Evolutionary conservation across 2,329 filamentous ascomycete genomes (phyloP).

Genomic region (Verticillium nonalfalfae): DNA sequence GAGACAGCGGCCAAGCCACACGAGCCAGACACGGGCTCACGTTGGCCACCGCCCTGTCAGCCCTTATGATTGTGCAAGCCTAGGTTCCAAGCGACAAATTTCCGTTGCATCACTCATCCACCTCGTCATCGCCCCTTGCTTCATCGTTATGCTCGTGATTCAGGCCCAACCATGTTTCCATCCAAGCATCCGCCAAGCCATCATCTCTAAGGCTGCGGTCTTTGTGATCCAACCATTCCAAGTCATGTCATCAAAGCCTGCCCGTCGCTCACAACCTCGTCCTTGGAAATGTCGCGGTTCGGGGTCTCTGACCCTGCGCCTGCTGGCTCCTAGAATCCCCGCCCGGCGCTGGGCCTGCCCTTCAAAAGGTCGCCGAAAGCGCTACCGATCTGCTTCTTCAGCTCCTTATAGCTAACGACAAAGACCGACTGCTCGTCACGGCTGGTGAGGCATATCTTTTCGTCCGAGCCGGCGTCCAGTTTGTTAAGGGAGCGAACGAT

Average conservation of each 20-base stretch:
- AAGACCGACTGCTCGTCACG: conserved; percentile 87
- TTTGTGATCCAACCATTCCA: neutral
- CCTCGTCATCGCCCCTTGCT: neutral
- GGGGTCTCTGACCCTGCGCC: neutral
- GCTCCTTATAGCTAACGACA: conserved; percentile 82
- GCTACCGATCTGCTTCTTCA: conserved; percentile 59
- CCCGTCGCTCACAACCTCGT: neutral
- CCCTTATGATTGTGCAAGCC: neutral
- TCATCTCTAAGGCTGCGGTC: neutral
- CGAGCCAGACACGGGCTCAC: neutral
- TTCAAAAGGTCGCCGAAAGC: conserved; percentile 55
- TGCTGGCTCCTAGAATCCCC: conserved; percentile 19
- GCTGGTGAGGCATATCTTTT: conserved; percentile 79
- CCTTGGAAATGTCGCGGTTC: neutral
- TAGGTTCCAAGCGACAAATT: neutral
- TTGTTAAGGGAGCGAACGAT: conserved; percentile 85
- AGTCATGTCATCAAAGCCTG: neutral
- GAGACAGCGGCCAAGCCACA: neutral
- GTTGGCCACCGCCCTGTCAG: neutral
- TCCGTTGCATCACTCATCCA: neutral
- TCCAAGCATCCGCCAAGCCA: neutral
- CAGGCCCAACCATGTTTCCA: neutral
- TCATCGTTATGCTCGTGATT: neutral
- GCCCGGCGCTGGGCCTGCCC: conserved; percentile 23
- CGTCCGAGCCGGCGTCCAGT: conserved; percentile 81